Evolutionary conservation across 352 stramenopile genomes (phyloP).

Genomic region (Phytopythium sindhum): DNA sequence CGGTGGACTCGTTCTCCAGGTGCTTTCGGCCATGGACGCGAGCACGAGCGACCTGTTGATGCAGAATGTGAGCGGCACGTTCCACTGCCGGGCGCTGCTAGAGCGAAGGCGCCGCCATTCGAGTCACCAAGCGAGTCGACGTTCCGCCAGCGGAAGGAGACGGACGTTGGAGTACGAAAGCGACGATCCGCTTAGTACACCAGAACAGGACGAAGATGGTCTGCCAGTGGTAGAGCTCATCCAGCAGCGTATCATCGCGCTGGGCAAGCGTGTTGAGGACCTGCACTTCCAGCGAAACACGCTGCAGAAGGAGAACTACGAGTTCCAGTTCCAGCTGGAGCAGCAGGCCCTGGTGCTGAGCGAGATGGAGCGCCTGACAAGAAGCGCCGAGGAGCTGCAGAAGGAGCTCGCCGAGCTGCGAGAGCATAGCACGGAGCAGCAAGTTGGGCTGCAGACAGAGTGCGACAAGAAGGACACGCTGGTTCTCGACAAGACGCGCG

Average conservation of each 20-base stretch:
- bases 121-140: constrained; percentile 2
- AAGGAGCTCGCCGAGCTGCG: constrained; percentile 33
- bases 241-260: constrained; percentile 51
- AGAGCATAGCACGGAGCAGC: constrained; percentile 16
- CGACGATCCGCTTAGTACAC: not conserved
- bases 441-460: constrained; percentile 14
- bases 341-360: constrained; percentile 44
- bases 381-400: constrained; percentile 35
- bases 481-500: constrained; percentile 21
- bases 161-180: constrained; percentile 24
- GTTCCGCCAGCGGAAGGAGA: constrained; percentile 8
- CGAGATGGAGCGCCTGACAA: constrained; percentile 35
- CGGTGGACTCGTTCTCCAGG: constrained; percentile 19
- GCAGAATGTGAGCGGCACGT: constrained; percentile 37
- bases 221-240: constrained; percentile 35
- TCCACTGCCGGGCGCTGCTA: constrained; percentile 54
- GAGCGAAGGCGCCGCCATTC: constrained; percentile 19
- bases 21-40: constrained; percentile 44
- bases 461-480: constrained; percentile 22
- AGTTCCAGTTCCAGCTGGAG: constrained; percentile 65
- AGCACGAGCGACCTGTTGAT: constrained; percentile 29
- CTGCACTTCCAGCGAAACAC: constrained; percentile 68
- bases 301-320: constrained; percentile 75
- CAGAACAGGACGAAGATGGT: constrained; percentile 11
- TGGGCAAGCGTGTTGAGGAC: constrained; percentile 64